Base-by-base conservation (phyloP, 305 asterid species). In the Andrographis paniculata region DNA sequence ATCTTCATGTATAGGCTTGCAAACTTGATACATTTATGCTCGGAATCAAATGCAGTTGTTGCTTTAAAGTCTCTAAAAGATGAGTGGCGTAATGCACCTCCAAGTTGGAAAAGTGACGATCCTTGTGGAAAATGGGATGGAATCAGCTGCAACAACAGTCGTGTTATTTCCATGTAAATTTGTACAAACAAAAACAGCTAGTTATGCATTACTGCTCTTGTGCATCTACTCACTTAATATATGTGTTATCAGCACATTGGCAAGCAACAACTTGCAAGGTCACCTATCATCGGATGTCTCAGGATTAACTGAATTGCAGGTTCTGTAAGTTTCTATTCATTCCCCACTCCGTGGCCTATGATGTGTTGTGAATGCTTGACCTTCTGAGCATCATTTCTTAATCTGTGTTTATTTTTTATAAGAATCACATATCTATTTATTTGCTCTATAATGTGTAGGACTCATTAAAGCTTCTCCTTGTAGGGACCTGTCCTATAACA, bases 41-140 rank as follows among this genome's bases (percentile, higher is more conserved):
- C 40, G 6, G 12, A n/a, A 7, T 13, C 40, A 38, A 36, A n/a
- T 62, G 72, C 76, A 84, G 94, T 28, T 55, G 65, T 56, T 63
- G 73, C 66, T 49, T 43, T 84, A 53, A 63, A 45, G 53, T 55
- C 86, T 61, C 61, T 78, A 50, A 73, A 46, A 59, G 60, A 27
- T 45, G 16, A 0, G 13, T 84, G 79, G 93, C 15, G 64, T 19
- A 73, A 80, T 48, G 52, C 49, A 19, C 93, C 95, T 3, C 86
- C 84, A 19, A 70, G 56, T 50, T 84, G 95, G 95, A 52, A 20
- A 14, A 78, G 81, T 10, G 53, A 51, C 17, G 95, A 84, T 77
- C 93, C 95, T 20, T 84, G 95, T 58, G 84, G 75, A 50, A 36
- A 14, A 2, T 75, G 88, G 94, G 86, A 54, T 2, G 87, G 93